Percentiles rank a stretch among this genome's conserved stretches.
Conservation (phyloP, 2,329 filamentous ascomycete genomes). For the Graphiopsis chlorocephala region DNA sequence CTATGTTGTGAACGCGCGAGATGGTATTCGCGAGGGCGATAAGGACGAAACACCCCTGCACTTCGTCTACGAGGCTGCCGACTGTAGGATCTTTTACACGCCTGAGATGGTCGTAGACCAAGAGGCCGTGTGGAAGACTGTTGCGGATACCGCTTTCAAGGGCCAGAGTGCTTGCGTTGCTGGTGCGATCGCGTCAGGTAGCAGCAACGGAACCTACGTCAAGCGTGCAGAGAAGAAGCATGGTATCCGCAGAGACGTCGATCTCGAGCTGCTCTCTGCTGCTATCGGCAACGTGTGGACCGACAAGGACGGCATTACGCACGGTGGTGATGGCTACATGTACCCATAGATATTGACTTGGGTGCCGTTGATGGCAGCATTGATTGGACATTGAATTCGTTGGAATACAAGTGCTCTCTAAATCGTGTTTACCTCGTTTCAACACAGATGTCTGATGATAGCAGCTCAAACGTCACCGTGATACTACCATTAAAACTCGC, state of each 20-base stretch:
- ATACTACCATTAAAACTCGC: background rate
- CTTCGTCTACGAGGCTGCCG: conserved; percentile 48
- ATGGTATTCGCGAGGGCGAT: conserved; percentile 34
- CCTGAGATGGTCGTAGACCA: conserved; percentile 49
- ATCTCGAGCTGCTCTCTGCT: conserved; percentile 21
- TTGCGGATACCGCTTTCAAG: conserved; percentile 34
- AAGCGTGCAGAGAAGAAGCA: conserved; percentile 8
- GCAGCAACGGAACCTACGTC: background rate
- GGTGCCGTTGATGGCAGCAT: background rate
- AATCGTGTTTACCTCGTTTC: background rate
- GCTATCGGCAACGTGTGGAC: conserved; percentile 27
- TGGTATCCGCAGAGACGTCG: conserved; percentile 22
- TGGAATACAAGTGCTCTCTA: background rate
- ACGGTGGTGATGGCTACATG: conserved; percentile 24
- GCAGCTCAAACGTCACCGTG: background rate
- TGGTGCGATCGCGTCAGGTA: conserved; percentile 23
- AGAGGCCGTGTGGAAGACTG: conserved; percentile 47
- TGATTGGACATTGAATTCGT: too few relatives aligned
- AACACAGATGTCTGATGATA: background rate
- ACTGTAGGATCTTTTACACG: conserved; percentile 54
- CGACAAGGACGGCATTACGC: conserved; percentile 19
- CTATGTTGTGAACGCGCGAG: conserved; percentile 30
- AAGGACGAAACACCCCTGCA: conserved; percentile 47
- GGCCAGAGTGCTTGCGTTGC: conserved; percentile 32
- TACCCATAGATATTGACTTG: conserved; percentile 13